These are phyloP conservation scores for Neurospora sp. DNA, from an alignment of 495 filamentous ascomycete genomes.

Conservation along the genomic window DNA sequence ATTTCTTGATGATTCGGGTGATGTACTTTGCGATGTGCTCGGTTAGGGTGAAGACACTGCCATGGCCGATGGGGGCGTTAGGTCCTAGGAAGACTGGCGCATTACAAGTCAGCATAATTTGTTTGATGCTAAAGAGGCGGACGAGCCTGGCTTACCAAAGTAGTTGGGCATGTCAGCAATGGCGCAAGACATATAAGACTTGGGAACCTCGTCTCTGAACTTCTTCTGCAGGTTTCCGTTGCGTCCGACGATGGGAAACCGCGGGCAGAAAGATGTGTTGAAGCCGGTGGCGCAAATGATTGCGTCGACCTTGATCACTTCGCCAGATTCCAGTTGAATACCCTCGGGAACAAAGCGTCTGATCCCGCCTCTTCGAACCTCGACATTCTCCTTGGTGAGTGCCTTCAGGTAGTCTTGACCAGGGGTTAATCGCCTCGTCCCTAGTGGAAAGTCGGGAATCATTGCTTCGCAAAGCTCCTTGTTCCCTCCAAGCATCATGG, in stretches of 20 bases:
- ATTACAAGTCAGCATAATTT: constrained; percentile 9
- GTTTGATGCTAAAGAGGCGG: background rate
- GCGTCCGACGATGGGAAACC: constrained; percentile 49
- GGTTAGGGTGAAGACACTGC: constrained; percentile 36
- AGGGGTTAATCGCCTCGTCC: constrained; percentile 58
- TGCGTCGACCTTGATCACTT: constrained; percentile 45
- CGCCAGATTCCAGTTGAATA: constrained; percentile 46
- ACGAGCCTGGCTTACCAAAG: constrained; percentile 29
- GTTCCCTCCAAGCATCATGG: constrained; percentile 32
- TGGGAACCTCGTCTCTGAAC: constrained; percentile 26
- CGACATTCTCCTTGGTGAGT: constrained; percentile 49
- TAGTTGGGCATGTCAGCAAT: constrained; percentile 37
- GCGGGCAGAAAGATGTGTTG: constrained; percentile 49
- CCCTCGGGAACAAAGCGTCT: constrained; percentile 46
- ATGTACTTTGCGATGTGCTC: constrained; percentile 42
- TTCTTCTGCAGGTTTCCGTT: constrained; percentile 37
- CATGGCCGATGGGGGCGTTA: constrained; percentile 40
- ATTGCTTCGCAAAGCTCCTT: constrained; percentile 38
- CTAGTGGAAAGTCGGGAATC: constrained; percentile 55
- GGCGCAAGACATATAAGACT: constrained; percentile 38
- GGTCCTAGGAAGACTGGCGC: constrained; percentile 34
- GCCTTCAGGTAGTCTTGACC: constrained; percentile 59
- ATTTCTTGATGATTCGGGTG: constrained; percentile 30
- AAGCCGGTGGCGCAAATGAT: constrained; percentile 68
- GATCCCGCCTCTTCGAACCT: constrained; percentile 48